phyloP scores from a whole-genome alignment of 345 rosid genomes.

The Hibiscus syriacus region DNA sequence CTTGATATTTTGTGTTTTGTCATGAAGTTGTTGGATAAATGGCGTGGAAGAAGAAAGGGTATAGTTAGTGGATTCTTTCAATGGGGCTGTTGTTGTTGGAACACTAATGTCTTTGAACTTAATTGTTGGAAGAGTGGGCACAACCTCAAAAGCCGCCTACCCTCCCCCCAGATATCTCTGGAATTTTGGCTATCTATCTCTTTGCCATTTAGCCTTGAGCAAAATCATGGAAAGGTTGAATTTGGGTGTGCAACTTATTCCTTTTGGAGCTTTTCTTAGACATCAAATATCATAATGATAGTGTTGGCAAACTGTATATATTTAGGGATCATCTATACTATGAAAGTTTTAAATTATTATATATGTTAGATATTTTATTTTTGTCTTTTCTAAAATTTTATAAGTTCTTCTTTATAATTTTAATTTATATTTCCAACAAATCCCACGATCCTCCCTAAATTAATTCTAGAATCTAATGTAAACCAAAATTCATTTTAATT shows the following conservation, averaged over 20 bases:
- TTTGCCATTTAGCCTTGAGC: background rate
- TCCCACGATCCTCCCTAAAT: too few species aligned
- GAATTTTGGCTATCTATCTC: background rate
- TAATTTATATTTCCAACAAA: too few species aligned
- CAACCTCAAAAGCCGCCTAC: background rate
- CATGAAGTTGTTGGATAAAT: constrained; percentile 21
- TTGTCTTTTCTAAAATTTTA: too few species aligned
- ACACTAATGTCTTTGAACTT: background rate
- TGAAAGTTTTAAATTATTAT: too few species aligned
- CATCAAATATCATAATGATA: background rate
- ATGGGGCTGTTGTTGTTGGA: background rate
- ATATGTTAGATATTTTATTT: too few species aligned
- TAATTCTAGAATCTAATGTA: too few species aligned
- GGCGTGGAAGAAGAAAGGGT: constrained; percentile 18
- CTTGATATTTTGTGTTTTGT: constrained; percentile 16
- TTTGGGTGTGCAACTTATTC: background rate
- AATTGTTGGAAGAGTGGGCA: constrained; percentile 7
- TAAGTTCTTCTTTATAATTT: too few species aligned
- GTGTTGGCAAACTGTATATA: background rate
- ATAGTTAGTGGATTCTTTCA: constrained; percentile 6
- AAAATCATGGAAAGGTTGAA: background rate
- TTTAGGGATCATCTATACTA: too few species aligned
- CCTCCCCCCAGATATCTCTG: background rate
- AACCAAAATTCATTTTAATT: too few species aligned
- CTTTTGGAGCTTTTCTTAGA: background rate